Evolutionary conservation across 139 green algal genomes (phyloP).

Genomic region (Picochlorum sp.): DNA sequence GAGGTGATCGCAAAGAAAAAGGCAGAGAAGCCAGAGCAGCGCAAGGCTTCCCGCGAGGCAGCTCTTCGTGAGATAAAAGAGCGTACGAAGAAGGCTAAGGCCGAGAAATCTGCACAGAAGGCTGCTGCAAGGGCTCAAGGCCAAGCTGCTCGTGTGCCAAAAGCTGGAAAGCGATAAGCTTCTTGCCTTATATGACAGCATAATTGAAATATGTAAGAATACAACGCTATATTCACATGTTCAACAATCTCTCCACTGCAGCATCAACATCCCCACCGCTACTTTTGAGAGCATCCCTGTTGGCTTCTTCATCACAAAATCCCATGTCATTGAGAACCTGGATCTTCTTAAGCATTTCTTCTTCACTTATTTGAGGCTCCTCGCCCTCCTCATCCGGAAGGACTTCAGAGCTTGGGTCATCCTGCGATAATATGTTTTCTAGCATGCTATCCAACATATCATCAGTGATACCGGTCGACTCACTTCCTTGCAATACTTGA

Average conservation of each 20-base stretch:
- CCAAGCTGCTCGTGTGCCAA: too few species aligned
- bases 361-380: constrained; percentile 42
- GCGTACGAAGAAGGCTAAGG: constrained; percentile 37
- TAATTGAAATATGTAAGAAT: too few species aligned
- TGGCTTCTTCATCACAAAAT: constrained; percentile 67
- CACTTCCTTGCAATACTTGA: not conserved
- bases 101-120: constrained; percentile 5
- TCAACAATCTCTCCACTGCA: constrained; percentile 77
- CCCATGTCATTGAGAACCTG: constrained; percentile 91
- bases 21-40: constrained; percentile 77
- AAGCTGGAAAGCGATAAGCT: too few species aligned
- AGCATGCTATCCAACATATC: constrained; percentile 20
- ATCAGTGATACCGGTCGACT: not conserved
- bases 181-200: too few species aligned
- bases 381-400: not conserved
- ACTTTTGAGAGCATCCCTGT: constrained; percentile 53
- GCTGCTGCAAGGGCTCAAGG: constrained; percentile 1
- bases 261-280: constrained; percentile 82
- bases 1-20: constrained; percentile 93
- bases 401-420: not conserved
- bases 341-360: constrained; percentile 74
- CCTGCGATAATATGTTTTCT: constrained; percentile 22
- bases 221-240: too few species aligned
- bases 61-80: constrained; percentile 97
- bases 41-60: constrained; percentile 80